phyloP scores from a whole-genome alignment of 2,329 filamentous ascomycete species.

The Elsinoe necatrix region DNA sequence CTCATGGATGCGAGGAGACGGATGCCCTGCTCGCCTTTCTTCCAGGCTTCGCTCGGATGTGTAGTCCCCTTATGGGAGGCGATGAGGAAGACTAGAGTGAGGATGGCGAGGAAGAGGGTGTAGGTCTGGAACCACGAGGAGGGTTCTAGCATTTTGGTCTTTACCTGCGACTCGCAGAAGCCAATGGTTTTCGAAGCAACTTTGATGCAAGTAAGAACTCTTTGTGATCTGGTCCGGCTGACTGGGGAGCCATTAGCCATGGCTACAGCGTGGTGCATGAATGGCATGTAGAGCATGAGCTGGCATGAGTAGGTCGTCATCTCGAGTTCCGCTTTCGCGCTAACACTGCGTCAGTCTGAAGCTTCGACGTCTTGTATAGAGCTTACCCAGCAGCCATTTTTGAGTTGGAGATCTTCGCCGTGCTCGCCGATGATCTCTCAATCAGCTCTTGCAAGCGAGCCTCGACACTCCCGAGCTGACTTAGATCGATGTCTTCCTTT shows the following conservation, averaged over 20 bases:
- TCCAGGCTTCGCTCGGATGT: conserved; percentile 9
- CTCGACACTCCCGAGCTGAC: conserved; percentile 8
- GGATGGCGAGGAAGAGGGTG: conserved; percentile 8
- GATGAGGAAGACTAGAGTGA: conserved; percentile 14
- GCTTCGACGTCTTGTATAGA: too few species aligned
- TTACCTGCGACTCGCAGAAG: background rate
- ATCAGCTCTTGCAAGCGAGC: conserved; percentile 8
- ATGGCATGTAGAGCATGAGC: conserved; percentile 15
- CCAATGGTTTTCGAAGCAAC: conserved; percentile 10
- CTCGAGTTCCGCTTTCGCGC: conserved; percentile 7
- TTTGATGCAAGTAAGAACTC: conserved; percentile 15
- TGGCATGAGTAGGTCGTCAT: conserved; percentile 12
- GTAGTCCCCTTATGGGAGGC: conserved; percentile 11
- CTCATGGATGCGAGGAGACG: conserved; percentile 5
- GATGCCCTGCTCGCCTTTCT: conserved; percentile 12
- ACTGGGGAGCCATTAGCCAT: conserved; percentile 8
- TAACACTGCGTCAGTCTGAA: background rate
- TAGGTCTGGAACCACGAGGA: conserved; percentile 15
- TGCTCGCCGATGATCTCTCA: background rate
- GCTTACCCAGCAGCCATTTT: background rate
- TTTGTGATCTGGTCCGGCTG: conserved; percentile 1
- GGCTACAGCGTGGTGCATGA: conserved; percentile 3
- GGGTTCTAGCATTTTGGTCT: background rate
- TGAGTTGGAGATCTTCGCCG: background rate
- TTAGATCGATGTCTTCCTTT: conserved; percentile 5